Conservation (phyloP, 139 green algal genomes). For the Nannochloris sp. region DNA sequence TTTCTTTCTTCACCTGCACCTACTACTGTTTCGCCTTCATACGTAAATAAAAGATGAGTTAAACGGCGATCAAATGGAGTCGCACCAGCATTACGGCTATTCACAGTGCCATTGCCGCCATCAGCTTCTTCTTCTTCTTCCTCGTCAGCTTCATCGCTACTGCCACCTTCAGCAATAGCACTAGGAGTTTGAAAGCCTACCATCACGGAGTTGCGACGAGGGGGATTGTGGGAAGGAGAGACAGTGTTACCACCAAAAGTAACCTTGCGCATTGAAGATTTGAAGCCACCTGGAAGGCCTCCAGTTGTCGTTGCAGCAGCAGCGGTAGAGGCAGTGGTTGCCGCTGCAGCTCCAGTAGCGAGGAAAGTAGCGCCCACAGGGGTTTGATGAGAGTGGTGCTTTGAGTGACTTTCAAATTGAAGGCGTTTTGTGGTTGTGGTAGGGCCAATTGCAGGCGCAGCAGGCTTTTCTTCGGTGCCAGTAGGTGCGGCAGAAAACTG, state of each 20-base stretch:
- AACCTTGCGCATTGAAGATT: background rate
- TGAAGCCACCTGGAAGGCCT: background rate
- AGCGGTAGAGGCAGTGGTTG: no score
- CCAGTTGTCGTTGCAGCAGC: background rate
- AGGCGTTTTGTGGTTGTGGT: constrained; percentile 28
- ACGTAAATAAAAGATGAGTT: constrained; percentile 20
- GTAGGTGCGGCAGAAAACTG: constrained; percentile 3
- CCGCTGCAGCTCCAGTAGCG: no score
- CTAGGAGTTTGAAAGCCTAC: background rate
- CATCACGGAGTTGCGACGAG: background rate
- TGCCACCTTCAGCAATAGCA: constrained; percentile 11
- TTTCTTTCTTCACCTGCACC: background rate
- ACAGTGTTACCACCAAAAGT: constrained; percentile 12
- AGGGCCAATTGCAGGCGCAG: background rate
- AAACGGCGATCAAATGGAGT: constrained; percentile 26
- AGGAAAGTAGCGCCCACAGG: no score
- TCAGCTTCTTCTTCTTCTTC: constrained; percentile 2
- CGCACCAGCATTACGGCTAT: constrained; percentile 15
- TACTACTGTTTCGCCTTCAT: background rate
- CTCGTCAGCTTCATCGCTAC: background rate
- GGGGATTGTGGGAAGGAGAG: background rate
- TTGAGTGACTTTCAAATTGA: constrained; percentile 5
- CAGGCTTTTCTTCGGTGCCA: background rate
- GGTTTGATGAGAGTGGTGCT: no score
- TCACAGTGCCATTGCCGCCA: background rate